These are phyloP conservation scores for Amylocarpus encephaloides DNA, from an alignment of 2,329 filamentous ascomycete species.

Conservation along the genomic window DNA sequence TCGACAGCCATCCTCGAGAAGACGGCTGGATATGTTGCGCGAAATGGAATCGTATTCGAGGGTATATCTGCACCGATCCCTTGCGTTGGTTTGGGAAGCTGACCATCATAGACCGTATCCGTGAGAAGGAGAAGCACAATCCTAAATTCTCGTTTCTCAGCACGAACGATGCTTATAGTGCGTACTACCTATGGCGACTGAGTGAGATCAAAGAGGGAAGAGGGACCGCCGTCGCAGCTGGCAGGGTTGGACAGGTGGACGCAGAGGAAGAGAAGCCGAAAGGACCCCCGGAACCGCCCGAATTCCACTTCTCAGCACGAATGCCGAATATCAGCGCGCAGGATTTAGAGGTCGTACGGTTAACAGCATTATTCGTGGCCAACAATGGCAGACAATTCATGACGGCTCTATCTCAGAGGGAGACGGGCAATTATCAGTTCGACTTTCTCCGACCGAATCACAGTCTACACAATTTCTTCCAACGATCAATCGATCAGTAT, in stretches of 20 bases:
- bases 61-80: conserved; percentile 32
- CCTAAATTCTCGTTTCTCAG: conserved; percentile 89
- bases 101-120: conserved; percentile 60
- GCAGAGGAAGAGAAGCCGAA: conserved; percentile 60
- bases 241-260: conserved; percentile 59
- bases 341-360: conserved; percentile 66
- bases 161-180: conserved; percentile 72
- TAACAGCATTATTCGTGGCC: conserved; percentile 88
- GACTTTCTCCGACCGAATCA: conserved; percentile 94
- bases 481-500: conserved; percentile 88
- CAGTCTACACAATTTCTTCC: conserved; percentile 93
- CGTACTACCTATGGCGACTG: conserved; percentile 87
- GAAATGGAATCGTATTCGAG: conserved; percentile 58
- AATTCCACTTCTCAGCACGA: conserved; percentile 88
- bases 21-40: conserved; percentile 83
- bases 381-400: conserved; percentile 90
- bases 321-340: conserved; percentile 97
- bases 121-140: conserved; percentile 75
- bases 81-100: conserved; percentile 7
- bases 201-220: conserved; percentile 79
- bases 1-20: conserved; percentile 69
- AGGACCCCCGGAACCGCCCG: conserved; percentile 76
- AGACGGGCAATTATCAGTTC: conserved; percentile 88
- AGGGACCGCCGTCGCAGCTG: conserved; percentile 71
- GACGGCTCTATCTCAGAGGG: conserved; percentile 80